Evolutionary conservation across 2,329 filamentous ascomycete genomes (phyloP).

Genomic region (Venturia effusa): DNA sequence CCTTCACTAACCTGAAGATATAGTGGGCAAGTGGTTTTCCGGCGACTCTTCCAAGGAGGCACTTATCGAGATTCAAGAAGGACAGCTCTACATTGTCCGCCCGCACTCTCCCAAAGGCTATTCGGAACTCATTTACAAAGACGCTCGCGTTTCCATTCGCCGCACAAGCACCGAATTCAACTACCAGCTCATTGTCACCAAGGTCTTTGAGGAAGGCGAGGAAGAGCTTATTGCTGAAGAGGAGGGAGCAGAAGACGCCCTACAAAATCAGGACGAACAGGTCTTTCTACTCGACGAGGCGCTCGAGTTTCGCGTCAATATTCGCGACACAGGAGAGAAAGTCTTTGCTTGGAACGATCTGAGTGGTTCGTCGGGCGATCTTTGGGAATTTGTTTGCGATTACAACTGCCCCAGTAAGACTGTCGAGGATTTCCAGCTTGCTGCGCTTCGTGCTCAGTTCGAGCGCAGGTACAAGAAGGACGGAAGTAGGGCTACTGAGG

Average conservation of each 20-base stretch:
- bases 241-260: constrained; percentile 70
- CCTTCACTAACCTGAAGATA: background rate
- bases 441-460: constrained; percentile 90
- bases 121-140: constrained; percentile 97
- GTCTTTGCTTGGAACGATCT: constrained; percentile 91
- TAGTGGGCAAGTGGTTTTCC: constrained; percentile 89
- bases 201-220: constrained; percentile 95
- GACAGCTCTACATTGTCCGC: constrained; percentile 93
- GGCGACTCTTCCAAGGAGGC: constrained; percentile 81
- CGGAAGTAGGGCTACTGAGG: constrained; percentile 67
- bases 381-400: constrained; percentile 98
- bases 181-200: constrained; percentile 92
- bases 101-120: constrained; percentile 94
- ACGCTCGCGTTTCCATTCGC: constrained; percentile 84
- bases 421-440: constrained; percentile 68
- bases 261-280: constrained; percentile 86
- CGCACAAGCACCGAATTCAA: constrained; percentile 91
- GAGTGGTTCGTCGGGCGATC: constrained; percentile 83
- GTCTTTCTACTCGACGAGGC: constrained; percentile 90
- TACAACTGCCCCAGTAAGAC: constrained; percentile 55
- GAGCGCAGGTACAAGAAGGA: constrained; percentile 84
- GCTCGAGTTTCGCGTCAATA: constrained; percentile 76
- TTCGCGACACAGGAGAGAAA: constrained; percentile 68
- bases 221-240: constrained; percentile 85
- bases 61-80: constrained; percentile 87